A percentile compares a stretch with the other conserved stretches of the same genome.
Conservation (phyloP, 768 basidiomycete genomes). For the Tylopilus sp. region DNA sequence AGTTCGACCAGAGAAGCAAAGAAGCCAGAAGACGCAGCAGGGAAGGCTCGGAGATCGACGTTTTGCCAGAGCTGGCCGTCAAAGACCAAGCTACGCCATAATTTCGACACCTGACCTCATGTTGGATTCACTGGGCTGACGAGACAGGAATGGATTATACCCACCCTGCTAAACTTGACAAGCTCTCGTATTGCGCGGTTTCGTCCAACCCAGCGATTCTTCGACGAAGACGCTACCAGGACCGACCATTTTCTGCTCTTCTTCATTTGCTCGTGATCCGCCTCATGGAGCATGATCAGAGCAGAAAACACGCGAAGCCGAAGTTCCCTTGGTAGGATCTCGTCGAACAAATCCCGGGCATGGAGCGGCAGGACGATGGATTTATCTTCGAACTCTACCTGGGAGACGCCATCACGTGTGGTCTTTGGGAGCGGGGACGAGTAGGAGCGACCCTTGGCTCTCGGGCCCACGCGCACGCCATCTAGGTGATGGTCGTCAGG, state of each 20-base stretch:
- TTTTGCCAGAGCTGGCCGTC: conserved; percentile 86
- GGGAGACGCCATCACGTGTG: conserved; percentile 56
- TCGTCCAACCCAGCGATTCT: conserved; percentile 70
- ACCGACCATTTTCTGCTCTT: conserved; percentile 55
- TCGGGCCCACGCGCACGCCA: conserved; percentile 26
- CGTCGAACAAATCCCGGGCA: conserved; percentile 63
- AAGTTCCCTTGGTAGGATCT: conserved; percentile 68
- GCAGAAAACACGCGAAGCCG: conserved; percentile 55
- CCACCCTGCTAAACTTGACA: conserved; percentile 74
- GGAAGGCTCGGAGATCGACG: conserved; percentile 62
- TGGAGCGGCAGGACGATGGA: conserved; percentile 46
- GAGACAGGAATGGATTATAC: conserved; percentile 27
- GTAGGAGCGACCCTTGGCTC: conserved; percentile 55
- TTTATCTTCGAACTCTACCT: conserved; percentile 41
- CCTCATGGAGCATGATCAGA: conserved; percentile 56
- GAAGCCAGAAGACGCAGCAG: conserved; percentile 48
- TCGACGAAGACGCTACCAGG: conserved; percentile 55
- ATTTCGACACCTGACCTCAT: conserved; percentile 61
- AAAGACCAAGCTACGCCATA: conserved; percentile 71
- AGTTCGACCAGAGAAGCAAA: conserved; percentile 49
- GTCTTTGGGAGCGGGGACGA: conserved; percentile 64
- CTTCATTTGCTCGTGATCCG: conserved; percentile 48
- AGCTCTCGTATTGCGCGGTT: conserved; percentile 75
- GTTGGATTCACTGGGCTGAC: conserved; percentile 12
- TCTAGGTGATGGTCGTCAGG: conserved; percentile 17